Percentiles rank a stretch among this genome's conserved stretches.
These are phyloP conservation scores for Boletus barrowsii DNA, from an alignment of 768 basidiomycete species.

Conservation along the genomic window DNA sequence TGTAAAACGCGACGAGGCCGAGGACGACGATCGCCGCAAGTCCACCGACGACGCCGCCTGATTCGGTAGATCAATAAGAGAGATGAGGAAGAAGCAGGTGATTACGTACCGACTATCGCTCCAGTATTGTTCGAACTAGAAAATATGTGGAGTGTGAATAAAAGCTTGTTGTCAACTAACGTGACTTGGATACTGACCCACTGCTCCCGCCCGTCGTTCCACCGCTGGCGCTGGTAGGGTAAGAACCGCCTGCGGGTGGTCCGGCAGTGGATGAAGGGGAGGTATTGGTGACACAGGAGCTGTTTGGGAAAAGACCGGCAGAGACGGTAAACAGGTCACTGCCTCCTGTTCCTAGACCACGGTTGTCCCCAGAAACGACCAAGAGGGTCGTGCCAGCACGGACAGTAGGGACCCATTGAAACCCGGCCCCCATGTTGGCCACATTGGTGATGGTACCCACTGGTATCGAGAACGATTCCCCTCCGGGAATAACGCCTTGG, in stretches of 20 bases:
- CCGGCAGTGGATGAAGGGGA: slow-evolving; percentile 81
- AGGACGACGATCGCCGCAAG: slow-evolving; percentile 46
- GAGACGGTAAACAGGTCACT: slow-evolving; percentile 57
- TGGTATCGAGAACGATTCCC: slow-evolving; percentile 68
- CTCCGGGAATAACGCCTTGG: slow-evolving; percentile 75
- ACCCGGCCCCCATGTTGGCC: slow-evolving; percentile 53
- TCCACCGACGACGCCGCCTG: slow-evolving; percentile 57
- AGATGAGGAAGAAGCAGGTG: neutral
- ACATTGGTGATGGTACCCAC: slow-evolving; percentile 44
- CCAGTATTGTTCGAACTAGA: slow-evolving; percentile 39
- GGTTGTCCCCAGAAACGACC: slow-evolving; percentile 61
- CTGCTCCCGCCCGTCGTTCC: slow-evolving; percentile 28
- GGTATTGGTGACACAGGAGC: slow-evolving; percentile 50
- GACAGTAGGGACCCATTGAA: slow-evolving; percentile 63
- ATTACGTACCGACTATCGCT: slow-evolving; percentile 46
- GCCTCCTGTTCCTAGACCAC: slow-evolving; percentile 68
- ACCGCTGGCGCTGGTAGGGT: slow-evolving; percentile 53
- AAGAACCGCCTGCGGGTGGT: slow-evolving; percentile 68
- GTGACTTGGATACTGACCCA: slow-evolving; percentile 20
- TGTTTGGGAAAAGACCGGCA: slow-evolving; percentile 46
- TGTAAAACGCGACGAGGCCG: slow-evolving; percentile 43
- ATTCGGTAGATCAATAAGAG: slow-evolving; percentile 6
- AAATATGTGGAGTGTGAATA: neutral
- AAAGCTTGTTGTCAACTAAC: neutral
- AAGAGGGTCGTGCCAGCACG: slow-evolving; percentile 65